Evolutionary conservation across 495 filamentous ascomycete genomes (phyloP), one percentile per base, ranked within the genome.

Genomic region (Aspergillus heteromorphus): DNA sequence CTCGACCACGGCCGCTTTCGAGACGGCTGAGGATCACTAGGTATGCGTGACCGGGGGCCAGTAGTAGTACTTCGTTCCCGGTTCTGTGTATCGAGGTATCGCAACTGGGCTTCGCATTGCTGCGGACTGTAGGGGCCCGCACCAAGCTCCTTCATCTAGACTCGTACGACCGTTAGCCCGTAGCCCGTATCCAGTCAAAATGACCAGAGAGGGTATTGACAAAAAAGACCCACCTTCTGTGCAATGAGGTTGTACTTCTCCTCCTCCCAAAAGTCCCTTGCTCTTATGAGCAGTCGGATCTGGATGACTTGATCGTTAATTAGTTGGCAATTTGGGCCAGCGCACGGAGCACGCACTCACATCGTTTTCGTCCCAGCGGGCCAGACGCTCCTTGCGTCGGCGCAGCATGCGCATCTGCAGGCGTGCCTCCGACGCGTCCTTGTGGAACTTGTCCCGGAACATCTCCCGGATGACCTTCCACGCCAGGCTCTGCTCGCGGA

Each of bases 391-490:
- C 64, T 86, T 84, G 40, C 83, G 79, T 36, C 87, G 73, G 20
- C 86, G 75, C 55, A 84, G 79, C 62, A 84, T 81, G 14, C 87
- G 80, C 86, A 89, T 89, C 68, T 89, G 86, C 43, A 89, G 69
- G 4, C 85, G 80, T 3, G 87, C 83, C 49, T 88, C 84, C 40
- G 85, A 74, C 49, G 82, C 85, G 57, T 80, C 79, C 53, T 86
- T 85, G 43, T 84, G 75, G 57, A 81, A 80, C 21, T 76, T 79
- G 30, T 81, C 79, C 20, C 78, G 77, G 66, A 87, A 89, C 57
- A 79, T 78, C 18, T 77, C 72, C 1, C 84, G 82, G 50, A 89
- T 84, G 58, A 79, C 76, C 60, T 86, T 89, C 86, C 86, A 89
- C 6, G 85, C 77, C 9, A 85, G 70, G 42, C 79, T 79, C 62